A percentile compares a stretch with the other conserved stretches of the same genome.
These are phyloP conservation scores for Nissolia schottii DNA, from an alignment of 306 rosid species.

Conservation along the genomic window DNA sequence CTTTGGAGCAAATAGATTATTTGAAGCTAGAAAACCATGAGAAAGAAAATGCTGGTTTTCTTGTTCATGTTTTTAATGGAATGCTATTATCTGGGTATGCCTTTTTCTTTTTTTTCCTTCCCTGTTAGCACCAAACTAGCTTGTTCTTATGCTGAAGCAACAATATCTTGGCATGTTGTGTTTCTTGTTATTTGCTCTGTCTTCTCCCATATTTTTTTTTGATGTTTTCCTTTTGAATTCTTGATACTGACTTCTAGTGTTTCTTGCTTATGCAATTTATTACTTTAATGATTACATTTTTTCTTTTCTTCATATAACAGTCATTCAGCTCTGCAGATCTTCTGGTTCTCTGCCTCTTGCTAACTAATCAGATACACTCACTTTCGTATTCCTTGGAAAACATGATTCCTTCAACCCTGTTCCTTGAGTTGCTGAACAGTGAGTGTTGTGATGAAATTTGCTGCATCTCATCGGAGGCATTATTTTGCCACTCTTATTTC, in stretches of 20 bases:
- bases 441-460: background rate
- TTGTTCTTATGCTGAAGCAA: background rate
- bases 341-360: conserved; percentile 11
- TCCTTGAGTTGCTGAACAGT: background rate
- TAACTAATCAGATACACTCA: background rate
- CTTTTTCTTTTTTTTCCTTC: too few species aligned
- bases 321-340: background rate
- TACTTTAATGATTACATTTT: background rate
- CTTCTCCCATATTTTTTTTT: background rate
- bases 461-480: background rate
- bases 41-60: conserved; percentile 40
- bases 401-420: background rate
- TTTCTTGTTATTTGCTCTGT: background rate
- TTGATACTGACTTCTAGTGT: background rate
- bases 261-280: background rate
- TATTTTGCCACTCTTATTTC: background rate
- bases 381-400: too few species aligned
- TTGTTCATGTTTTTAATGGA: conserved; percentile 38
- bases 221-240: background rate
- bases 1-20: background rate
- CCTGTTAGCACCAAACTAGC: background rate
- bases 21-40: conserved; percentile 32
- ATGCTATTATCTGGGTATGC: conserved; percentile 55
- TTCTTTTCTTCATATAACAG: background rate
- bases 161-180: conserved; percentile 32